Evolutionary conservation across 2,329 filamentous ascomycete species (phyloP), one percentile per base, ranked within the genome.

Genomic region (Colletotrichum acutatum): DNA sequence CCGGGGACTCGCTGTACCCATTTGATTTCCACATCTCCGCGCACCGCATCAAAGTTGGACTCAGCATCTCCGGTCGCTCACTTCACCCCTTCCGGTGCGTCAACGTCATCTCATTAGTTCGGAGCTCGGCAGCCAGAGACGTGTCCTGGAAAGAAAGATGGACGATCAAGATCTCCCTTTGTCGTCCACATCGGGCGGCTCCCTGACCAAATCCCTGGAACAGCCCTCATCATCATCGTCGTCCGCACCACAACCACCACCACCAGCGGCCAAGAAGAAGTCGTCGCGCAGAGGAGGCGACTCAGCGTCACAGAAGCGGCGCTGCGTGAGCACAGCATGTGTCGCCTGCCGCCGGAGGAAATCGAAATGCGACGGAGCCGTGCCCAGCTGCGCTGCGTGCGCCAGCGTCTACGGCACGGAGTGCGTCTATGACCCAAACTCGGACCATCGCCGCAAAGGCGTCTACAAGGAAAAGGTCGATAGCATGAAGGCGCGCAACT

Each of bases 401-500:
- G 91, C 94, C 74, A 97, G 95, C 77, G 96, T 98, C 67, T 98
- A 99, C 80, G 90, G 91, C 74, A 97, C 94, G 74, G 91, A 94
- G 84, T 98, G 97, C 82, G 88, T 98, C 76, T 98, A 98, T 86
- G 96, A 98, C 80, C 96, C 95, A 4, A 97, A 95, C 80, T 98
- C 95, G 71, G 97, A 99, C 82, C 95, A 98, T 82, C 93, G 97
- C 62, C 92, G 97, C 63, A 98, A 98, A 82, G 97, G 97, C 73
- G 97, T 98, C 61, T 98, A 98, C 82, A 95, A 96, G 79, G 95
- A 98, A 83, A 97, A 98, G 82, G 91, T 93, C 28, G 95, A 98
- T 82, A 94, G 90, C 79, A 89, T 96, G 81, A 97, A 97, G 84
- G 95, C 95, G 26, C 91, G 91, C 75, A 95, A 92, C 78, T 94